phyloP scores from a whole-genome alignment of 2,329 filamentous ascomycete species.

The Fusarium tjaetaba region DNA sequence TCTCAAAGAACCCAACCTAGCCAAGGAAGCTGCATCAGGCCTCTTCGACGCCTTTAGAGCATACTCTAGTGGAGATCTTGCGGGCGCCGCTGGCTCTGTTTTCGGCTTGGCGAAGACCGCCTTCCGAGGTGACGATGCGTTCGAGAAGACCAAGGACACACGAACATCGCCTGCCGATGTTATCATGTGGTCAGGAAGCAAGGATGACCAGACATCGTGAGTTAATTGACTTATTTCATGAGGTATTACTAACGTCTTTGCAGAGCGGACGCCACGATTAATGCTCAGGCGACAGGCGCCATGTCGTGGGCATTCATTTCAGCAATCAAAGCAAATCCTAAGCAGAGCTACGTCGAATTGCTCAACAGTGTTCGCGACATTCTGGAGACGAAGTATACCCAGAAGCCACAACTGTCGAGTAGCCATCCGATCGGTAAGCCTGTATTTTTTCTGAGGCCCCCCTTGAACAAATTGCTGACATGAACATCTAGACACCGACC shows the following conservation, averaged over 20 bases:
- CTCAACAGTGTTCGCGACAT: constrained; percentile 96
- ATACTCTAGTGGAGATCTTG: constrained; percentile 85
- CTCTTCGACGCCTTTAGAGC: constrained; percentile 77
- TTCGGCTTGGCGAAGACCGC: constrained; percentile 90
- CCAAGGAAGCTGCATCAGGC: constrained; percentile 80
- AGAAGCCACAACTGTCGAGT: constrained; percentile 96
- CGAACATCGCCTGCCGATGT: constrained; percentile 96
- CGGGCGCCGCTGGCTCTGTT: constrained; percentile 81
- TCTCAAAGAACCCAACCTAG: constrained; percentile 83
- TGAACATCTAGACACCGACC: constrained; percentile 65
- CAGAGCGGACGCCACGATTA: constrained; percentile 90
- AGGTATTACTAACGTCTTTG: constrained; percentile 32
- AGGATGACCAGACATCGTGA: constrained; percentile 90
- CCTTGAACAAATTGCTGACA: constrained; percentile 12
- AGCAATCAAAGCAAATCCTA: constrained; percentile 88
- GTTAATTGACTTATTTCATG: constrained; percentile 25
- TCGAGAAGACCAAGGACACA: constrained; percentile 83
- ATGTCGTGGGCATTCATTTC: constrained; percentile 99
- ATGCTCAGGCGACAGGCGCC: constrained; percentile 89
- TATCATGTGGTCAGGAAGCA: constrained; percentile 97
- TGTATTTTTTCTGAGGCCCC: rapidly evolving
- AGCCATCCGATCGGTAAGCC: constrained; percentile 92
- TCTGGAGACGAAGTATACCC: constrained; percentile 84
- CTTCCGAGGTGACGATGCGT: constrained; percentile 78
- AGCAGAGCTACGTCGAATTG: constrained; percentile 95